Conservation (phyloP, 345 rosid species). For the Citrus trifoliata region DNA sequence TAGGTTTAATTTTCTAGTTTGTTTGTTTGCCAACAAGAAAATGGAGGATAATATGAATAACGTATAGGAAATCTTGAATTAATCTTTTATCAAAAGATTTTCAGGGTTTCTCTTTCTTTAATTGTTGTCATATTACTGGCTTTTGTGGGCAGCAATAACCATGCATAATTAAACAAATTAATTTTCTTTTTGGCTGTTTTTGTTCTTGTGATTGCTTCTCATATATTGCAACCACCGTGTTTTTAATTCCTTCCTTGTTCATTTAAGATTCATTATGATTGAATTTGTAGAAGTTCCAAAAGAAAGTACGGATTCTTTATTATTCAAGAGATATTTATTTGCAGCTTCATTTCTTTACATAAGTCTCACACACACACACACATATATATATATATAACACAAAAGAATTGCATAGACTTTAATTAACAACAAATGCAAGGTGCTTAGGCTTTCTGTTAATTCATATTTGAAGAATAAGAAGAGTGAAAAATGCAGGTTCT, state of each 20-base stretch:
- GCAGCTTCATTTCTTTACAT: not conserved
- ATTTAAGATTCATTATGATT: slow-evolving; percentile 4
- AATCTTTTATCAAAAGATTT: not conserved
- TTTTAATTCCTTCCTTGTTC: not conserved
- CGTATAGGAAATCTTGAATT: not conserved
- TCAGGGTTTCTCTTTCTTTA: slow-evolving; percentile 8
- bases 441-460: too few relatives aligned
- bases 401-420: too few relatives aligned
- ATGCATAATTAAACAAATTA: not conserved
- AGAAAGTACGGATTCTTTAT: not conserved
- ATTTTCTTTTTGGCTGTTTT: not conserved
- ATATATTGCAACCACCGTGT: not conserved
- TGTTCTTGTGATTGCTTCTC: not conserved
- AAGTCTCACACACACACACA: too few relatives aligned
- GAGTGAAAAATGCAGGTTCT: too few relatives aligned
- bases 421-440: too few relatives aligned
- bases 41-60: slow-evolving; percentile 25
- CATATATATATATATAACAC: too few relatives aligned
- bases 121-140: not conserved
- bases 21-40: slow-evolving; percentile 36
- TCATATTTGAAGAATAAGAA: too few relatives aligned
- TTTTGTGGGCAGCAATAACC: slow-evolving; percentile 9
- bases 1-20: not conserved
- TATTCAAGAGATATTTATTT: not conserved
- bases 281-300: not conserved